A percentile compares a stretch with the other conserved stretches of the same genome.
Conservation (phyloP, 176 grass and related monocot genomes). For the Cenchrus americanus region DNA sequence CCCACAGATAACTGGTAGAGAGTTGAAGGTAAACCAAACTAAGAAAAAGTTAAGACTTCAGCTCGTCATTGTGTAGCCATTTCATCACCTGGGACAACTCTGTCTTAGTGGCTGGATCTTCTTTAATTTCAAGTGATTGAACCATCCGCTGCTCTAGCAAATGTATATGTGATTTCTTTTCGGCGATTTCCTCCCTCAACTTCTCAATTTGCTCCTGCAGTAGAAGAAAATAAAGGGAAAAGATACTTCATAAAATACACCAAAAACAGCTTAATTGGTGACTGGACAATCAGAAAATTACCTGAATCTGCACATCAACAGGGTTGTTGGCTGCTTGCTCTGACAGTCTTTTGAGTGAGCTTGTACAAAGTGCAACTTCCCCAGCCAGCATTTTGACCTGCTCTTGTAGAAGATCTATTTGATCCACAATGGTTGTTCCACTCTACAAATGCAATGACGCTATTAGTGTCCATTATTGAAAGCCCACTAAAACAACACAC, state of each 20-base stretch:
- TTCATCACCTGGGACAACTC: conserved; percentile 74
- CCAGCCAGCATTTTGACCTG: conserved; percentile 96
- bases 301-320: conserved; percentile 73
- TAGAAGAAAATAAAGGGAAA: conserved; percentile 14
- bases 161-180: conserved; percentile 96
- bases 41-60: conserved; percentile 33
- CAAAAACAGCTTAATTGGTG: not conserved
- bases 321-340: conserved; percentile 75
- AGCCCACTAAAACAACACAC: conserved; percentile 7
- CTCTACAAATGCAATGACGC: conserved; percentile 55
- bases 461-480: conserved; percentile 12
- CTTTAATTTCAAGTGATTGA: conserved; percentile 70
- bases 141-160: conserved; percentile 85
- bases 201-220: conserved; percentile 80
- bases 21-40: conserved; percentile 15
- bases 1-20: conserved; percentile 27
- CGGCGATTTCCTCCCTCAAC: conserved; percentile 76
- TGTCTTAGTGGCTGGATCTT: conserved; percentile 55
- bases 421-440: conserved; percentile 93
- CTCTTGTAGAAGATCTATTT: conserved; percentile 98
- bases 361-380: conserved; percentile 92
- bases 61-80: conserved; percentile 1
- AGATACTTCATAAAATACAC: conserved; percentile 34
- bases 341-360: conserved; percentile 87
- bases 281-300: conserved; percentile 41